Percentiles rank a stretch among this genome's conserved stretches.
These are phyloP conservation scores for Aegilops bicornis DNA, from an alignment of 176 grass and related monocot species.

Conservation along the genomic window DNA sequence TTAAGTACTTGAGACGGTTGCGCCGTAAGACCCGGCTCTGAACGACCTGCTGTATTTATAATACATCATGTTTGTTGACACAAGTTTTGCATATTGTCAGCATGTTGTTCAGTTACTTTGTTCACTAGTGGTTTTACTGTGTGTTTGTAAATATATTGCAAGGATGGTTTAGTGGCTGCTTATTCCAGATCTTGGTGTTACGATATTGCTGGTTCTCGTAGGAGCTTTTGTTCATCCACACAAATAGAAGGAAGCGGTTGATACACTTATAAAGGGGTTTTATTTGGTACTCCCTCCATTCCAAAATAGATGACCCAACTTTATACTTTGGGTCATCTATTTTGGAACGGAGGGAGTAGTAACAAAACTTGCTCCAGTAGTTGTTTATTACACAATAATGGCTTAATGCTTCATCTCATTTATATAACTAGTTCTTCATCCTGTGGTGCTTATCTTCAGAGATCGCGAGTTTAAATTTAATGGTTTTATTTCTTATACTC, in stretches of 20 bases:
- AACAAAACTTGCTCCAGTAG: background rate
- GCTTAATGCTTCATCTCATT: background rate
- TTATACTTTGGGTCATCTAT: too few species aligned
- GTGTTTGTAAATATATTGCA: background rate
- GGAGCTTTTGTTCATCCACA: background rate
- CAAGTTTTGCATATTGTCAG: background rate
- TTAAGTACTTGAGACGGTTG: too few species aligned
- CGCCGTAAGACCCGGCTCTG: too few species aligned
- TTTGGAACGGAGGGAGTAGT: too few species aligned
- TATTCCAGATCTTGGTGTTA: background rate
- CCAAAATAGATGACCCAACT: too few species aligned
- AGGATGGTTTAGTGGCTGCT: background rate
- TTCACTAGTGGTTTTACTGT: background rate
- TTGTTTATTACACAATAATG: background rate
- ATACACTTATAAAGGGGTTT: background rate
- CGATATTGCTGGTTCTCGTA: background rate
- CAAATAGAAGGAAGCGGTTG: background rate
- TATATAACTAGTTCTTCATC: background rate
- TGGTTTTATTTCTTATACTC: background rate
- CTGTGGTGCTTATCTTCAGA: background rate
- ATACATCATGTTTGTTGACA: background rate
- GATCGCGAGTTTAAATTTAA: background rate
- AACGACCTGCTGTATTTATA: background rate
- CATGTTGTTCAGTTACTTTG: background rate
- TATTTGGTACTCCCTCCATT: background rate